Base-by-base conservation (phyloP, 164 flowering plant genomes). In the Warburgia ugandensis region DNA sequence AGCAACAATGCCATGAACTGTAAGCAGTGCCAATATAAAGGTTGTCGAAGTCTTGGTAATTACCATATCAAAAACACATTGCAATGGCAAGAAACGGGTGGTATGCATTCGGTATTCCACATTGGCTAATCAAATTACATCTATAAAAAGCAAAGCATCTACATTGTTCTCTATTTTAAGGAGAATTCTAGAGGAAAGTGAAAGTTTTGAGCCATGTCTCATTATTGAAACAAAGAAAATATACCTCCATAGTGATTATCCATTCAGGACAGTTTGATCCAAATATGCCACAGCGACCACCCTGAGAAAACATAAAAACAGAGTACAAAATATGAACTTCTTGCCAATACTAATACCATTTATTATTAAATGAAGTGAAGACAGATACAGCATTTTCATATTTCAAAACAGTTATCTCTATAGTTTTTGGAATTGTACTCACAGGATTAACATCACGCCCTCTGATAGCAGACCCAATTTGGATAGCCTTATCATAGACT, bases 171-270 rank as follows among this genome's bases (percentile, higher is more conserved):
- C 27, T 4, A 43, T 27, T 4, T 22, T 27, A 22, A 43, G 3
- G 6, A 25, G 5, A 27, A 11, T n/a, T n/a, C n/a, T n/a, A n/a
- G n/a, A n/a, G n/a, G n/a, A n/a, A n/a, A n/a, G n/a, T n/a, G n/a
- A n/a, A n/a, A n/a, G n/a, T n/a, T n/a, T n/a, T n/a, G n/a, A n/a
- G n/a, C n/a, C n/a, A n/a, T n/a, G n/a, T n/a, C n/a, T n/a, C n/a
- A n/a, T n/a, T n/a, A n/a, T n/a, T n/a, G n/a, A n/a, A 43, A 50
- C 20, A 6, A 17, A 21, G 5, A 33, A 54, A 54, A 7, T 22
- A 41, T 73, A 90, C 95, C 96, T 86, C 84, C 99, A 86, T 86
- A 7, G 92, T 29, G 21, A 75, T 84, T 13, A 89, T 77, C 99
- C 99, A 94, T 58, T 89, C 82, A 0, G 97, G 88, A 61, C 83